Evolutionary conservation across 2,329 filamentous ascomycete genomes (phyloP).

Genomic region (Zalaria sp.): DNA sequence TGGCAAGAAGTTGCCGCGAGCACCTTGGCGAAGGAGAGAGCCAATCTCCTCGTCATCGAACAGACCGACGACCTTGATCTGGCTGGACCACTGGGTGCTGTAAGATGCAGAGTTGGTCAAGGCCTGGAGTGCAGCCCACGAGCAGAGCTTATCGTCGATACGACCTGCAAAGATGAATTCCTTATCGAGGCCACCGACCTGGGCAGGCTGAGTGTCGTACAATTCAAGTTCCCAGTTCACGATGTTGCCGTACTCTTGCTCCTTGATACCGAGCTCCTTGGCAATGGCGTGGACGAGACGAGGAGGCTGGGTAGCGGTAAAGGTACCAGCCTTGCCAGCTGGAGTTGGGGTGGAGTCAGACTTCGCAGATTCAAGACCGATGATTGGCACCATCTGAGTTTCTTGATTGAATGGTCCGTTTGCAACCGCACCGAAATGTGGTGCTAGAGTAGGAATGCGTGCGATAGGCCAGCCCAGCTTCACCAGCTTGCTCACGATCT

Average conservation of each 20-base stretch:
- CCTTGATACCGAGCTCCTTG: slow-evolving; percentile 57
- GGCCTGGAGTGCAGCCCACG: slow-evolving; percentile 76
- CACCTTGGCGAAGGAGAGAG: slow-evolving; percentile 78
- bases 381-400: slow-evolving; percentile 87
- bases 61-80: slow-evolving; percentile 80
- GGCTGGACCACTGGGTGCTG: slow-evolving; percentile 40
- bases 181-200: slow-evolving; percentile 69
- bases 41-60: slow-evolving; percentile 98
- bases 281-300: slow-evolving; percentile 74
- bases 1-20: slow-evolving; percentile 76
- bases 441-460: slow-evolving; percentile 77
- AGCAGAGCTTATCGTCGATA: slow-evolving; percentile 96
- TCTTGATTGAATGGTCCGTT: slow-evolving; percentile 63
- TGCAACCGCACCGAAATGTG: slow-evolving; percentile 72
- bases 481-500: slow-evolving; percentile 68
- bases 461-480: slow-evolving; percentile 94
- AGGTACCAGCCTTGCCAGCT: slow-evolving; percentile 40
- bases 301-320: slow-evolving; percentile 71
- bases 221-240: slow-evolving; percentile 96
- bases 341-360: slow-evolving; percentile 14
- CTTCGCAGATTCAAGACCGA: slow-evolving; percentile 69
- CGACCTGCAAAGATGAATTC: slow-evolving; percentile 92
- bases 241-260: slow-evolving; percentile 48
- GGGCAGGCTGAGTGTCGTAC: slow-evolving; percentile 77
- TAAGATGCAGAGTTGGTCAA: slow-evolving; percentile 49